These are phyloP conservation scores for Fusarium sp. DNA, from an alignment of 2,329 filamentous ascomycete species.

Conservation along the genomic window DNA sequence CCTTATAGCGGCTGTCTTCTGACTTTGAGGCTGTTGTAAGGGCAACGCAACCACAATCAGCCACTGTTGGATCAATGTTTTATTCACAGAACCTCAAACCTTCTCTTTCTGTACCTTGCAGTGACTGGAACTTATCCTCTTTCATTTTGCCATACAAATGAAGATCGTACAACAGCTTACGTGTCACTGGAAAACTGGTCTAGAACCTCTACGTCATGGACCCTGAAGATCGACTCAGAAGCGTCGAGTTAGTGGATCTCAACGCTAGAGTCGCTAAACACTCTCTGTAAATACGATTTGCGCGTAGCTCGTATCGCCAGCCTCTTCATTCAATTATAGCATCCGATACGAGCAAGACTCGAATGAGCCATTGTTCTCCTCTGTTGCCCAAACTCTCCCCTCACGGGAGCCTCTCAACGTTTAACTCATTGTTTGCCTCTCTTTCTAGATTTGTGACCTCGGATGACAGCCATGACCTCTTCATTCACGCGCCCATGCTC, in stretches of 20 bases:
- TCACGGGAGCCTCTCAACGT: not conserved
- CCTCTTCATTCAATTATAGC: not conserved
- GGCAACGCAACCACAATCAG: slow-evolving; percentile 14
- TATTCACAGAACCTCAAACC: not conserved
- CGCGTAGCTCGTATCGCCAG: not conserved
- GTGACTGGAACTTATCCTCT: not conserved
- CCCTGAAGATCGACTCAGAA: not conserved
- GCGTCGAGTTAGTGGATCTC: not conserved
- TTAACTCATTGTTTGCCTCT: not conserved
- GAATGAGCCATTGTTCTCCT: not conserved
- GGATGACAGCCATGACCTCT: not conserved
- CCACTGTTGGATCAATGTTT: slow-evolving; percentile 1
- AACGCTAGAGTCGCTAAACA: not conserved
- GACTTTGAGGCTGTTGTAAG: slow-evolving; percentile 19
- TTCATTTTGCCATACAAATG: not conserved
- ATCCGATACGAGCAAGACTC: not conserved
- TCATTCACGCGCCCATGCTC: not conserved
- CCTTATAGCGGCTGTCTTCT: not conserved
- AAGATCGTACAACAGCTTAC: slow-evolving; percentile 8
- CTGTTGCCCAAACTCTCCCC: not conserved
- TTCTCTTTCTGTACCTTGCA: not conserved
- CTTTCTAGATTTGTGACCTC: not conserved
- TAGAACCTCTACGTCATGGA: slow-evolving; percentile 22
- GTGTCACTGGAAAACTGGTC: slow-evolving; percentile 6
- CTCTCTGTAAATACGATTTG: not conserved